Evolutionary conservation across 805 yeast genomes (phyloP).

Genomic region (Pichia manshurica): DNA sequence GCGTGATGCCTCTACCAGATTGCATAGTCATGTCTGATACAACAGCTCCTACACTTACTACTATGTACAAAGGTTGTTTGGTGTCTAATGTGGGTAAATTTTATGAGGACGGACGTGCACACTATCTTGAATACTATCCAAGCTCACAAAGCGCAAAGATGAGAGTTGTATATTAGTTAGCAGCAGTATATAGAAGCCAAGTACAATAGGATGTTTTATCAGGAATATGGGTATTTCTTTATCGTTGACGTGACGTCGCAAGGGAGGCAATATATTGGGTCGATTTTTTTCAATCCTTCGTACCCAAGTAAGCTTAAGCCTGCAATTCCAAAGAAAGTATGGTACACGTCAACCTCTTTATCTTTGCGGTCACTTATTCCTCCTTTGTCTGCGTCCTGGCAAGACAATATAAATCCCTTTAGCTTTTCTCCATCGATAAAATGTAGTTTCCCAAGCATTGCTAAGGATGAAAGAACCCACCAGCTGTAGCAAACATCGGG

Average conservation of each 20-base stretch:
- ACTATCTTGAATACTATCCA: slow-evolving; percentile 72
- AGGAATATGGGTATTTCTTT: slow-evolving; percentile 25
- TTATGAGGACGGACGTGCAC: slow-evolving; percentile 39
- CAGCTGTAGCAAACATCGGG: slow-evolving; percentile 98
- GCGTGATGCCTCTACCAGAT: slow-evolving; percentile 76
- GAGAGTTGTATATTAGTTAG: slow-evolving; percentile 35
- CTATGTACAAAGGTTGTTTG: slow-evolving; percentile 77
- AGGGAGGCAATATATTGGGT: slow-evolving; percentile 88
- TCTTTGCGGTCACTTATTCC: slow-evolving; percentile 92
- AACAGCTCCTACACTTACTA: slow-evolving; percentile 63
- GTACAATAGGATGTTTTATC: background rate
- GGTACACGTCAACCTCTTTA: slow-evolving; percentile 88
- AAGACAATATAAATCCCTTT: slow-evolving; percentile 57
- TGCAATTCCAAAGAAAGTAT: slow-evolving; percentile 84
- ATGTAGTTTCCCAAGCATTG: slow-evolving; percentile 57
- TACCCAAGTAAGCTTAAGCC: slow-evolving; percentile 75
- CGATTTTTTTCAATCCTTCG: slow-evolving; percentile 54
- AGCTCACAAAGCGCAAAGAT: slow-evolving; percentile 45
- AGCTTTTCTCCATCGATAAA: slow-evolving; percentile 73
- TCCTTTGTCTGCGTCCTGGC: slow-evolving; percentile 76
- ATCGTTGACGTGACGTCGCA: slow-evolving; percentile 33
- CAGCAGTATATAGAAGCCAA: no score
- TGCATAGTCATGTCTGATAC: slow-evolving; percentile 60
- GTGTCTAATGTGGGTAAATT: slow-evolving; percentile 68
- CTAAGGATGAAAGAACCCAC: slow-evolving; percentile 87